phyloP scores from a whole-genome alignment of 2,329 filamentous ascomycete genomes.

The Monilinia fructigena region DNA sequence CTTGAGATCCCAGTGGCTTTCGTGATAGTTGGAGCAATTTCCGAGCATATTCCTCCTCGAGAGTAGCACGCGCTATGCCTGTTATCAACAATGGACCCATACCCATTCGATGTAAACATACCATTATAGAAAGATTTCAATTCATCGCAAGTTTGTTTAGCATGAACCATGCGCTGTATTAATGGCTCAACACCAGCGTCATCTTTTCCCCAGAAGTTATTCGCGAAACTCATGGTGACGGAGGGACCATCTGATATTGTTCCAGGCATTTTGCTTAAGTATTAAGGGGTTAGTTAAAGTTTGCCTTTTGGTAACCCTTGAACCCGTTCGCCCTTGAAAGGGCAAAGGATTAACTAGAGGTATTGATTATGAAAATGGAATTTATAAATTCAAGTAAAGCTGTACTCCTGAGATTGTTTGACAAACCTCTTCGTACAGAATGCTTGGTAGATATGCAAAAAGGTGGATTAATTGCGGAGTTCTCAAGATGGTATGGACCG shows the following conservation, averaged over 20 bases:
- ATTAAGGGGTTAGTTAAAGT: constrained; percentile 1
- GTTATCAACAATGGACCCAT: constrained; percentile 4
- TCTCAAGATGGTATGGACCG: neutral
- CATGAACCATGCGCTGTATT: constrained; percentile 89
- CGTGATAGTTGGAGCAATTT: constrained; percentile 83
- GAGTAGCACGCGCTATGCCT: constrained; percentile 72
- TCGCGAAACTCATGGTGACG: constrained; percentile 62
- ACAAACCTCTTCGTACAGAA: neutral
- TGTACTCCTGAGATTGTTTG: constrained; percentile 7
- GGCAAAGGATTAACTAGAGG: constrained; percentile 11
- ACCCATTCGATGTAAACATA: constrained; percentile 45
- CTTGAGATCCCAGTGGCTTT: constrained; percentile 85
- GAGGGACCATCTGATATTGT: constrained; percentile 41
- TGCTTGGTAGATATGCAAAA: constrained; percentile 18
- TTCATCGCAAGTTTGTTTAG: constrained; percentile 94
- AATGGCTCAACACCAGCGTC: constrained; percentile 92
- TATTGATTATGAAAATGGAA: constrained; percentile 5
- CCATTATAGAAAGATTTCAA: constrained; percentile 85
- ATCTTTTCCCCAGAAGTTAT: constrained; percentile 99
- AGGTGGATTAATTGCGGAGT: constrained; percentile 22
- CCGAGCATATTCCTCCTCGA: constrained; percentile 94
- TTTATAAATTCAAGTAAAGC: constrained; percentile 8
- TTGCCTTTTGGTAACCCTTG: neutral
- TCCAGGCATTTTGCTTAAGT: constrained; percentile 36
- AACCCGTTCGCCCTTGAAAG: constrained; percentile 11